These are phyloP conservation scores for Castanopsis chinensis DNA, from an alignment of 306 rosid genomes.

Conservation along the genomic window DNA sequence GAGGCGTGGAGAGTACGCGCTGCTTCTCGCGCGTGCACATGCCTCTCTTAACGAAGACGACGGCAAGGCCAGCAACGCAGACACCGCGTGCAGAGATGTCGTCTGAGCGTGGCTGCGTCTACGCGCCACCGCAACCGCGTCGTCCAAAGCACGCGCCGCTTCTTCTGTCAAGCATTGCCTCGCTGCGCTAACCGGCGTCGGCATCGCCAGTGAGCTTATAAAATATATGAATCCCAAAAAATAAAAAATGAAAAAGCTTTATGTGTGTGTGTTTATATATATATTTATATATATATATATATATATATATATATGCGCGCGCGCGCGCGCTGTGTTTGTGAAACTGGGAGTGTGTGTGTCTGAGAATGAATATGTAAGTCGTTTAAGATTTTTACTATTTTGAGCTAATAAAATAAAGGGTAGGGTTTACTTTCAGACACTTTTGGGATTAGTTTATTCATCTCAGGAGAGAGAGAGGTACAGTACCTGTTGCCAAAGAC, in stretches of 20 bases:
- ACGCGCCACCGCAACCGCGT: slow-evolving; percentile 80
- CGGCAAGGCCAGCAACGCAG: slow-evolving; percentile 70
- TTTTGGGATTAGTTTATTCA: slow-evolving; percentile 30
- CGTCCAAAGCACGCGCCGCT: slow-evolving; percentile 81
- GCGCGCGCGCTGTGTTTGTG: neutral
- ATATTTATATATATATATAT: too few species aligned
- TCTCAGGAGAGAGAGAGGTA: slow-evolving; percentile 10
- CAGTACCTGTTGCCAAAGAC: too few species aligned
- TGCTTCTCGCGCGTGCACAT: slow-evolving; percentile 67
- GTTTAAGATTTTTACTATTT: slow-evolving; percentile 22
- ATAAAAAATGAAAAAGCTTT: neutral
- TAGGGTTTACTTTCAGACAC: slow-evolving; percentile 32
- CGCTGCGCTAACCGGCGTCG: slow-evolving; percentile 93
- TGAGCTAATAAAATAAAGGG: slow-evolving; percentile 16
- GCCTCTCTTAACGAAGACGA: slow-evolving; percentile 73
- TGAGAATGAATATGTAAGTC: neutral
- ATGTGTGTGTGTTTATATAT: too few species aligned
- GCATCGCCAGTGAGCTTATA: slow-evolving; percentile 96
- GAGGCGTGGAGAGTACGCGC: slow-evolving; percentile 69
- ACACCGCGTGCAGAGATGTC: slow-evolving; percentile 82
- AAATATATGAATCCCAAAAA: neutral
- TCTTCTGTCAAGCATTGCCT: slow-evolving; percentile 93
- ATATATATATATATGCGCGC: neutral
- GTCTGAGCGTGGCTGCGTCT: slow-evolving; percentile 84
- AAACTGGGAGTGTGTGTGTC: neutral